Percentiles rank a stretch among this genome's conserved stretches.
Evolutionary conservation across 345 rosid genomes (phyloP).

Genomic region (Citrus sp.): DNA sequence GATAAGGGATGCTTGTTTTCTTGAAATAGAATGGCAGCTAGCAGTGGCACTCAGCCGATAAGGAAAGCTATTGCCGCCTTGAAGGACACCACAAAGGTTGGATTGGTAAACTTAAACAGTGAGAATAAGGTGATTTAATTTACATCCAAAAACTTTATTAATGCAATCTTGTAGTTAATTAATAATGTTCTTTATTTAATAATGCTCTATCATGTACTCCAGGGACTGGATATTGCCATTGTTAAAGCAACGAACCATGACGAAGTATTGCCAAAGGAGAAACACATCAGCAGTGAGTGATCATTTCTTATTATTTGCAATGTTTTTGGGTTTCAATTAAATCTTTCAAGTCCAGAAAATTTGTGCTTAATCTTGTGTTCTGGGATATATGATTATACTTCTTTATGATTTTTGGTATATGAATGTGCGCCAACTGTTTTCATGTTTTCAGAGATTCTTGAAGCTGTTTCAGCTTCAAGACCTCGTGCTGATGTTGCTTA

Average conservation of each 20-base stretch:
- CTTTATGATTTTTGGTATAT: not conserved
- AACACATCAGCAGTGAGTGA: slow-evolving; percentile 36
- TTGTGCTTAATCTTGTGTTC: too few relatives aligned
- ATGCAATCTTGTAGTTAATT: too few relatives aligned
- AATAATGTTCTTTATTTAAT: too few relatives aligned
- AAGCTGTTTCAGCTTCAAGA: slow-evolving; percentile 26
- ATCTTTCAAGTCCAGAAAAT: too few relatives aligned
- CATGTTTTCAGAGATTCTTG: slow-evolving; percentile 26
- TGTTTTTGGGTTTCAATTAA: too few relatives aligned
- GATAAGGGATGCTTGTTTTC: not conserved
- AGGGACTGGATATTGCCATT: slow-evolving; percentile 34
- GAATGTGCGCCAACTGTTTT: not conserved
- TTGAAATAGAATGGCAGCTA: slow-evolving; percentile 34
- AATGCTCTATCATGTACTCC: too few relatives aligned
- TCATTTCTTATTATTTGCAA: not conserved
- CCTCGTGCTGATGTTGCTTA: slow-evolving; percentile 25
- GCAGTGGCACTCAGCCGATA: slow-evolving; percentile 23
- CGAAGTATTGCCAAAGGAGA: slow-evolving; percentile 33
- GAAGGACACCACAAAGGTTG: slow-evolving; percentile 42
- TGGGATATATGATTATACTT: too few relatives aligned
- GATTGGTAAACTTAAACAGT: slow-evolving; percentile 32
- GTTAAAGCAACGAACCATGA: slow-evolving; percentile 43
- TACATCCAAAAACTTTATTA: not conserved
- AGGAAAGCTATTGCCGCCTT: slow-evolving; percentile 34
- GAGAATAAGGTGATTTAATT: slow-evolving; percentile 27